These are phyloP conservation scores for Fraxinus xanthoxyloides DNA, from an alignment of 305 asterid species.

Conservation along the genomic window DNA sequence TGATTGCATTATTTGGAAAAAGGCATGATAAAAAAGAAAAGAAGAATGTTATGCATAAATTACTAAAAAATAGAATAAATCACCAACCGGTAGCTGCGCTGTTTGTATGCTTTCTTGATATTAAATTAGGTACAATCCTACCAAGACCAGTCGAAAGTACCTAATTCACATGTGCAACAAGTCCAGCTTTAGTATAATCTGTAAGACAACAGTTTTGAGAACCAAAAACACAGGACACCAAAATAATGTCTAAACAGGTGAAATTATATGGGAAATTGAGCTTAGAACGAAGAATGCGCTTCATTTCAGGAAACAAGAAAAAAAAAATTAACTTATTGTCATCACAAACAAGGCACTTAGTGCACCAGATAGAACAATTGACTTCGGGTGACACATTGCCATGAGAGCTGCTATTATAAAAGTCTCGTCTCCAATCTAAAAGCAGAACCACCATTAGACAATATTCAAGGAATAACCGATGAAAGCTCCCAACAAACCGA, in stretches of 20 bases:
- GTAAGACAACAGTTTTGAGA: too few relatives aligned
- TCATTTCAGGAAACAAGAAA: not conserved
- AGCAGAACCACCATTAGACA: slow-evolving; percentile 25
- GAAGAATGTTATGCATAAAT: not conserved
- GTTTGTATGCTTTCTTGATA: slow-evolving; percentile 96
- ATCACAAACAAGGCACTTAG: slow-evolving; percentile 92
- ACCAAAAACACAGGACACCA: not conserved
- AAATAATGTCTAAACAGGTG: not conserved
- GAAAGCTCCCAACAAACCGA: slow-evolving; percentile 10
- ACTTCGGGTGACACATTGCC: slow-evolving; percentile 46
- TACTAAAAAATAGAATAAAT: not conserved
- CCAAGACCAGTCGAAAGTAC: slow-evolving; percentile 54
- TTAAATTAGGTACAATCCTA: slow-evolving; percentile 92
- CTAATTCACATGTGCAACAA: too few relatives aligned
- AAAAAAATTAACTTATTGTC: slow-evolving; percentile 61
- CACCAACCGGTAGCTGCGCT: slow-evolving; percentile 87
- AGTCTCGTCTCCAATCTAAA: slow-evolving; percentile 93
- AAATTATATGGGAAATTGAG: not conserved
- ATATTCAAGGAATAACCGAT: slow-evolving; percentile 8
- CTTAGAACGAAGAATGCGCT: not conserved
- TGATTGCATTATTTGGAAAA: not conserved
- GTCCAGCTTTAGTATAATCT: too few relatives aligned
- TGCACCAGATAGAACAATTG: slow-evolving; percentile 91
- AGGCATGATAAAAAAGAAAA: not conserved
- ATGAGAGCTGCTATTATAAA: not conserved